These are phyloP conservation scores for Scopulariopsis brevicaulis DNA, from an alignment of 2,329 filamentous ascomycete species.

Conservation along the genomic window DNA sequence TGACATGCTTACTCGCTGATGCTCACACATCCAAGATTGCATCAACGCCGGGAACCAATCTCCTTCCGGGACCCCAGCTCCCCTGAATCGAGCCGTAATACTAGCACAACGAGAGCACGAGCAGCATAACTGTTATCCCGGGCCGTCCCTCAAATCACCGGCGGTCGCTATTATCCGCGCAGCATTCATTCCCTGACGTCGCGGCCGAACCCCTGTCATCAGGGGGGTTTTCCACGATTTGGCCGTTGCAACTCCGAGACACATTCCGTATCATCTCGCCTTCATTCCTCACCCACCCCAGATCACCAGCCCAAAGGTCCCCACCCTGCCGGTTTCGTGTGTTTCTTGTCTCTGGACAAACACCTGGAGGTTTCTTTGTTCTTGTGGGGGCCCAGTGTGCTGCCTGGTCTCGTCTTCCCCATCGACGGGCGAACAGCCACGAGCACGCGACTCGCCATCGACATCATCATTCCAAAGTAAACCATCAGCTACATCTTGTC, in stretches of 20 bases:
- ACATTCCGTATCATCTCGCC: background rate
- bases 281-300: background rate
- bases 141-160: too few relatives aligned
- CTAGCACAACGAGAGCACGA: background rate
- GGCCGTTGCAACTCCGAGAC: slow-evolving; percentile 1
- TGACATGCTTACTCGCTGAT: background rate
- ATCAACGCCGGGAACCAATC: background rate
- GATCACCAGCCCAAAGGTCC: background rate
- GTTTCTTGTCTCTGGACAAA: background rate
- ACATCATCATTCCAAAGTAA: background rate
- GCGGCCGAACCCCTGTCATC: background rate
- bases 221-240: background rate
- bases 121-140: background rate
- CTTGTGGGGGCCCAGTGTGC: background rate
- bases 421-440: background rate
- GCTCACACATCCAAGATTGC: background rate
- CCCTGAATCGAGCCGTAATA: background rate
- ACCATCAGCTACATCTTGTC: background rate
- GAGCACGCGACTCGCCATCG: background rate
- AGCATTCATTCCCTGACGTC: background rate
- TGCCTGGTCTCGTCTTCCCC: background rate
- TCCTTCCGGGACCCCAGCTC: too few relatives aligned
- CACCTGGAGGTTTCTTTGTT: background rate
- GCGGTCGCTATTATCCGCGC: background rate
- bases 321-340: background rate